These are phyloP conservation scores for Lentinula raphanica DNA, from an alignment of 768 basidiomycete species.

Conservation along the genomic window DNA sequence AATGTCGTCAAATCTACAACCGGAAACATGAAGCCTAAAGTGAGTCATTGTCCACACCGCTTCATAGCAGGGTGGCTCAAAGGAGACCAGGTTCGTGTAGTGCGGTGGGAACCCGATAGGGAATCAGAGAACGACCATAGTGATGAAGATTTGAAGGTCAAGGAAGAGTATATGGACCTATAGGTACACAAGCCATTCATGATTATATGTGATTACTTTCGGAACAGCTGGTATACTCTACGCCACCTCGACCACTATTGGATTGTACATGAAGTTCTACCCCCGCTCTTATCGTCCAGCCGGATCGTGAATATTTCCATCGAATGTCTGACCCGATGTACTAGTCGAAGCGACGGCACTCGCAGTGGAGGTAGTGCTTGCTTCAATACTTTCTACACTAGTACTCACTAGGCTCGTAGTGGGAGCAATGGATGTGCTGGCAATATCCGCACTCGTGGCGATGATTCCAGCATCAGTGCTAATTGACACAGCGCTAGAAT, in stretches of 20 bases:
- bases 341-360: constrained; percentile 1
- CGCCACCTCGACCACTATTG: too few species aligned
- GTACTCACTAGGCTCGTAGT: constrained; percentile 8
- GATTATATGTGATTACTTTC: not conserved
- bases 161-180: not conserved
- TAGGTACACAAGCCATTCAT: not conserved
- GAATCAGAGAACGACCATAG: not conserved
- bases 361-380: constrained; percentile 8
- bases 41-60: not conserved
- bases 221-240: not conserved
- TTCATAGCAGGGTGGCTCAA: not conserved
- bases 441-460: not conserved
- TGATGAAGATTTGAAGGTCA: not conserved
- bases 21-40: not conserved
- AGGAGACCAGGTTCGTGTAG: not conserved
- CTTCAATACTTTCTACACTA: constrained; percentile 5
- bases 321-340: constrained; percentile 1
- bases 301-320: constrained; percentile 2
- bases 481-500: not conserved
- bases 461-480: not conserved
- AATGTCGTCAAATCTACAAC: too few species aligned
- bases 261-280: too few species aligned
- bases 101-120: not conserved
- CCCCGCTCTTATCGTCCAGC: not conserved
- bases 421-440: not conserved